A percentile compares a stretch with the other conserved stretches of the same genome.
Conservation (phyloP, 345 rosid genomes). For the Hypericum perforatum region DNA sequence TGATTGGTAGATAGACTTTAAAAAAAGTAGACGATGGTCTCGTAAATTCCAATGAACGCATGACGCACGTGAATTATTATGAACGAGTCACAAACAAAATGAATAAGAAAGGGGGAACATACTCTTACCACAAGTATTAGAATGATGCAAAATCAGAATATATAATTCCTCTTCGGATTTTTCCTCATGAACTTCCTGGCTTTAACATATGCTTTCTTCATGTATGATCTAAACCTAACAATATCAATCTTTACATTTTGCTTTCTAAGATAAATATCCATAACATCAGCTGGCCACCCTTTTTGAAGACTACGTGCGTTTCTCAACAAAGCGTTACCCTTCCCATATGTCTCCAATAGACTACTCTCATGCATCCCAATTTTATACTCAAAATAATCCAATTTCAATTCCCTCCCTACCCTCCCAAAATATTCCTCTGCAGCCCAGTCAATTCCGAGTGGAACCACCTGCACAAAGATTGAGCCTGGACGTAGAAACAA, state of each 20-base stretch:
- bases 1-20: too few relatives aligned
- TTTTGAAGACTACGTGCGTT: conserved; percentile 26
- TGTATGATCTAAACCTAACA: conserved; percentile 30
- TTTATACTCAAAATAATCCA: conserved; percentile 36
- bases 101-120: background rate
- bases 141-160: background rate
- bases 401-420: conserved; percentile 32
- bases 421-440: conserved; percentile 30
- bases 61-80: too few relatives aligned
- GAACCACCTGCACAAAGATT: conserved; percentile 45
- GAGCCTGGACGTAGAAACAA: conserved; percentile 44
- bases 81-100: too few relatives aligned
- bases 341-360: conserved; percentile 34
- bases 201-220: conserved; percentile 26
- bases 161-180: conserved; percentile 21
- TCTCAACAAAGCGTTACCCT: conserved; percentile 29
- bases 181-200: conserved; percentile 35
- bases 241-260: conserved; percentile 45
- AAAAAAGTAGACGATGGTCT: too few relatives aligned
- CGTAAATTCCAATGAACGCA: too few relatives aligned
- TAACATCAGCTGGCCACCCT: conserved; percentile 28
- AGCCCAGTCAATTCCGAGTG: conserved; percentile 36
- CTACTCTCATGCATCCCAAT: conserved; percentile 37
- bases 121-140: too few relatives aligned
- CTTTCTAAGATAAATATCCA: conserved; percentile 49